Evolutionary conservation across 2,329 filamentous ascomycete species (phyloP), one percentile per base, ranked within the genome.

Genomic region (Oidium heveae): DNA sequence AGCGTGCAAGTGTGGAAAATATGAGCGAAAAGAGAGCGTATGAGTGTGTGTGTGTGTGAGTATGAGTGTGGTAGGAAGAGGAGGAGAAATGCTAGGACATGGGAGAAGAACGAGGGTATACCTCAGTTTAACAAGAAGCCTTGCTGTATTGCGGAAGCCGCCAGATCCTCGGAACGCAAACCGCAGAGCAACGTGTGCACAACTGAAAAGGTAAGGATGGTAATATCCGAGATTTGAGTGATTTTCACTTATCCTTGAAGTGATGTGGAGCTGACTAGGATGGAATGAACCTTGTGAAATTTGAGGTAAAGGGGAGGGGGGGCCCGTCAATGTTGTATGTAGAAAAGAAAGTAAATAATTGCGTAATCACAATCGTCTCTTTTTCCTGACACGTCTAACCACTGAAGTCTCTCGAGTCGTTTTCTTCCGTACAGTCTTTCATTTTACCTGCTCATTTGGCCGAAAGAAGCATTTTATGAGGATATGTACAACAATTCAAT

Each of bases 51-150:
- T 60, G 61, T 63, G 55, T 64, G 63, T 58, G 61, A n/a, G n/a
- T n/a, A n/a, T 63, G 61, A 59, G 59, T 62, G 58, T 61, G 61
- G 62, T 58, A 62, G 58, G 6, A 60, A 55, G 60, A 16, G 37
- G 37, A 39, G n/a, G n/a, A 28, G 16, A 18, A 34, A 16, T 57
- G 58, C 60, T 58, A 56, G 57, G 59, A 62, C 58, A 60, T 59
- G 60, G 59, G 59, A 62, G 61, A 54, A 60, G 58, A 52, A 57
- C 60, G 63, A 62, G 63, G 62, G 61, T 63, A 55, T 64, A 63
- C 60, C 63, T 64, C 62, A 59, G 60, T 62, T 59, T 61, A 61
- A 63, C 58, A 62, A 58, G 28, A 60, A 56, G 60, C 62, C 62
- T 63, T 61, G 62, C 59, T 60, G 59, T 59, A 60, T 62, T 61